Evolutionary conservation across 1,284 basidiomycete genomes (phyloP).

Genomic region (Uromyces viciae-fabae): DNA sequence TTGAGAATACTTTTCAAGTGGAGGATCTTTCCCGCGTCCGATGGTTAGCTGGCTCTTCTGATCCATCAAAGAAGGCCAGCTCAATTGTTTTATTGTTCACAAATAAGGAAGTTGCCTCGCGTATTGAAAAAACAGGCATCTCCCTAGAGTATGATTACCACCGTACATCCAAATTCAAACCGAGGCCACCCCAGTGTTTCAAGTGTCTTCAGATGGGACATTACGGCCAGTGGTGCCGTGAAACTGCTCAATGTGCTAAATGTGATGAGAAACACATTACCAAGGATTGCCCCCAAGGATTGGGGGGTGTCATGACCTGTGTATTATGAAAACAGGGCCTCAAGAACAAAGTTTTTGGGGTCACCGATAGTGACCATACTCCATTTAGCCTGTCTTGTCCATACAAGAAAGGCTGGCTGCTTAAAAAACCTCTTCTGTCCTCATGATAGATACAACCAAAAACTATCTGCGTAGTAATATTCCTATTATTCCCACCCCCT

Average conservation of each 20-base stretch:
- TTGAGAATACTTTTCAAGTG: not conserved
- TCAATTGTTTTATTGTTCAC: not conserved
- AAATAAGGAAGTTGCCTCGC: not conserved
- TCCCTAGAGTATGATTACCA: not conserved
- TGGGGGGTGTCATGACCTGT: not conserved
- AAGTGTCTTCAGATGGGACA: conserved; percentile 12
- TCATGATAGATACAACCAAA: not conserved
- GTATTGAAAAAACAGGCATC: not conserved
- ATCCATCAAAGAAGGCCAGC: not conserved
- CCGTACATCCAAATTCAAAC: not conserved
- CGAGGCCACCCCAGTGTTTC: conserved; percentile 11
- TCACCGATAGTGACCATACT: not conserved
- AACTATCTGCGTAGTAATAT: no score
- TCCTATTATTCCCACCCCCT: no score
- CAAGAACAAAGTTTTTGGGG: not conserved
- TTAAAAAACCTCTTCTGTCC: not conserved
- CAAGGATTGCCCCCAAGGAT: not conserved
- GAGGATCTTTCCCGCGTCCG: not conserved
- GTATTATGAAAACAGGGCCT: not conserved
- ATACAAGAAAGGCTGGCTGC: not conserved
- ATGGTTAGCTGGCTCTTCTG: not conserved
- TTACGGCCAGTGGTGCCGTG: not conserved
- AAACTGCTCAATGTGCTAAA: not conserved
- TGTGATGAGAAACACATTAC: not conserved
- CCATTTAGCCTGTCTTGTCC: not conserved